Evolutionary conservation across 108 stramenopile species (phyloP).

Genomic region (Fistulifera solaris): DNA sequence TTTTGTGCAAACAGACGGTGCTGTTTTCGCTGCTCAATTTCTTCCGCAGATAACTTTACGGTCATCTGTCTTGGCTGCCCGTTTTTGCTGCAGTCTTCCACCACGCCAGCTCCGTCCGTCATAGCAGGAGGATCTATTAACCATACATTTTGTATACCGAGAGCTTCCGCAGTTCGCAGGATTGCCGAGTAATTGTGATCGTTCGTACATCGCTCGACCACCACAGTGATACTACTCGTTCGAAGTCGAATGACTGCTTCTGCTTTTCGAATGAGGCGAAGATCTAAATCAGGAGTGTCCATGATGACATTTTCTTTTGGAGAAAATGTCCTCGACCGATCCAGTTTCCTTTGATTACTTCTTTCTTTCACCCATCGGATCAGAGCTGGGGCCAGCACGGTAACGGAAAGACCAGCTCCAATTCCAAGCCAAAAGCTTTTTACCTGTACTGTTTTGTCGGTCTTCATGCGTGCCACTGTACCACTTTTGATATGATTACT

Average conservation of each 20-base stretch:
- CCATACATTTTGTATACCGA: constrained; percentile 77
- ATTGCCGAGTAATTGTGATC: constrained; percentile 79
- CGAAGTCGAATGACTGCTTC: constrained; percentile 72
- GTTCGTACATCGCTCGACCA: constrained; percentile 78
- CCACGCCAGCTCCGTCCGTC: constrained; percentile 7
- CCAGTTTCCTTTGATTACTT: too few relatives aligned
- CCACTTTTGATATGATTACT: too few relatives aligned
- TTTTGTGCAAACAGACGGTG: constrained; percentile 83
- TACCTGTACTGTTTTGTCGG: too few relatives aligned
- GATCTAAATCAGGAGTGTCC: constrained; percentile 56
- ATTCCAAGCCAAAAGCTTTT: too few relatives aligned
- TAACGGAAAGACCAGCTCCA: too few relatives aligned
- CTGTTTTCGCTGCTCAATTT: constrained; percentile 41
- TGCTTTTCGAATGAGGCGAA: constrained; percentile 77
- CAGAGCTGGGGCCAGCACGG: too few relatives aligned
- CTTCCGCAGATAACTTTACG: constrained; percentile 24
- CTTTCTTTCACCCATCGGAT: too few relatives aligned
- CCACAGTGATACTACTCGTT: constrained; percentile 63
- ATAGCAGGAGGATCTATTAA: constrained; percentile 62
- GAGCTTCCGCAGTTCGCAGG: constrained; percentile 70
- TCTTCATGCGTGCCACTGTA: too few relatives aligned
- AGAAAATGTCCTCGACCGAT: too few relatives aligned
- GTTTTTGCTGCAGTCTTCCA: constrained; percentile 1
- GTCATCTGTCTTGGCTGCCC: not conserved
- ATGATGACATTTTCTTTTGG: constrained; percentile 16